These are phyloP conservation scores for Pseudogymnoascus sp. DNA, from an alignment of 2,329 filamentous ascomycete genomes.

Conservation along the genomic window DNA sequence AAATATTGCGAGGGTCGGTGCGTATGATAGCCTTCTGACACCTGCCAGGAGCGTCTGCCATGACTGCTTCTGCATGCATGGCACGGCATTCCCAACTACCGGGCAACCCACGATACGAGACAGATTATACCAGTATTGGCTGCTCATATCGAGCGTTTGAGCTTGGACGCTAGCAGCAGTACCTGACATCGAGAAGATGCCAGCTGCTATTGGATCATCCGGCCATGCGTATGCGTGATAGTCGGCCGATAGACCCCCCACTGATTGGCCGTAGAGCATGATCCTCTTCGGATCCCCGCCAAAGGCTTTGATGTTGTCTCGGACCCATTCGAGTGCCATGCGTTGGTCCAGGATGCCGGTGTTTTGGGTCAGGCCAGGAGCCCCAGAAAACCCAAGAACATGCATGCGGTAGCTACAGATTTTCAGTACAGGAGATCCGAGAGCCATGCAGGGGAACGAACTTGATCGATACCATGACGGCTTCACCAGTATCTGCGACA, in stretches of 20 bases:
- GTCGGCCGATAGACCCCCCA: constrained; percentile 20
- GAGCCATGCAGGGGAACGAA: constrained; percentile 25
- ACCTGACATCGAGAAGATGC: constrained; percentile 29
- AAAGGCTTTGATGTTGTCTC: constrained; percentile 48
- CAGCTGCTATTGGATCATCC: constrained; percentile 17
- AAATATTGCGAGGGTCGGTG: constrained; percentile 15
- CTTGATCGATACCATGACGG: constrained; percentile 42
- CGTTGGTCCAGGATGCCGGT: constrained; percentile 53
- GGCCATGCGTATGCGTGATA: constrained; percentile 19
- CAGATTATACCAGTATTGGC: constrained; percentile 23
- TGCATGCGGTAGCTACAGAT: constrained; percentile 36
- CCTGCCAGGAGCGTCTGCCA: constrained; percentile 25
- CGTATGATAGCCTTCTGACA: constrained; percentile 17
- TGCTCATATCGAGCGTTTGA: constrained; percentile 13
- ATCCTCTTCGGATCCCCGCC: constrained; percentile 43
- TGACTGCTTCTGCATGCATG: constrained; percentile 17
- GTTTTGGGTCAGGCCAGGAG: constrained; percentile 15
- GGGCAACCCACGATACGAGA: constrained; percentile 23
- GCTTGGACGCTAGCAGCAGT: constrained; percentile 24
- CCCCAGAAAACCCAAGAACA: constrained; percentile 15
- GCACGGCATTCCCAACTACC: constrained; percentile 18
- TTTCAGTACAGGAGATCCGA: background rate
- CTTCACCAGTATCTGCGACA: constrained; percentile 37
- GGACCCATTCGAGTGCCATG: constrained; percentile 49
- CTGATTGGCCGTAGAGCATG: constrained; percentile 25